phyloP scores from a whole-genome alignment of 148 eudicot genomes.

The Selenicereus undatus region DNA sequence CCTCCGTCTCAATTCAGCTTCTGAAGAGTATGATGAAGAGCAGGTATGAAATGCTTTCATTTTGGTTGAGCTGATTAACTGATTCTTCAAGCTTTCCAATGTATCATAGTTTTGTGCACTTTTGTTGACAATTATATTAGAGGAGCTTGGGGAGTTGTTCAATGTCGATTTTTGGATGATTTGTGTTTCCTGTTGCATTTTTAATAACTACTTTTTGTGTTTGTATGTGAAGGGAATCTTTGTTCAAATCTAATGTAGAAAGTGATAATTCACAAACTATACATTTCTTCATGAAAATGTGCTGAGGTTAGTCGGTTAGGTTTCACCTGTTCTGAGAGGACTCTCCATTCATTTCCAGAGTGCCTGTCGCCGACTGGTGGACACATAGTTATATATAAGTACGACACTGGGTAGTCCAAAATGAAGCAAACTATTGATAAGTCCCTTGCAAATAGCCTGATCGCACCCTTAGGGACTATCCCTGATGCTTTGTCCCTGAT shows the following conservation, averaged over 20 bases:
- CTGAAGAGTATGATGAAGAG: constrained; percentile 39
- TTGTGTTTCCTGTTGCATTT: not conserved
- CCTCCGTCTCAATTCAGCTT: constrained; percentile 33
- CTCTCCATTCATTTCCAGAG: not conserved
- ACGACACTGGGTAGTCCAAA: not conserved
- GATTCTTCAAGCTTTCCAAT: not conserved
- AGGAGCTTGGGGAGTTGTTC: constrained; percentile 15
- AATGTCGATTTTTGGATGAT: not conserved
- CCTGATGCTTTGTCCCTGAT: not conserved
- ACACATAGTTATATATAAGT: not conserved
- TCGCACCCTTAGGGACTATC: not conserved
- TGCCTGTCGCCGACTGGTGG: not conserved
- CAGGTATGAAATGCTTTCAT: constrained; percentile 45
- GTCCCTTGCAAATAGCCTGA: not conserved
- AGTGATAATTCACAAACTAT: not conserved
- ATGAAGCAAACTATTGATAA: not conserved
- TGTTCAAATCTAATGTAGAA: not conserved
- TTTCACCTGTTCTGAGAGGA: not conserved
- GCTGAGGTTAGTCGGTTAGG: not conserved
- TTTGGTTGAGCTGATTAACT: constrained; percentile 8
- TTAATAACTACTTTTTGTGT: constrained; percentile 4
- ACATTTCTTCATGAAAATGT: not conserved
- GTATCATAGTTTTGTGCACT: not conserved
- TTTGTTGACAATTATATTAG: not conserved
- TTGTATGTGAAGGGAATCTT: not conserved